Base-by-base conservation (phyloP, 305 asterid genomes). In the Fraxinus albicans region DNA sequence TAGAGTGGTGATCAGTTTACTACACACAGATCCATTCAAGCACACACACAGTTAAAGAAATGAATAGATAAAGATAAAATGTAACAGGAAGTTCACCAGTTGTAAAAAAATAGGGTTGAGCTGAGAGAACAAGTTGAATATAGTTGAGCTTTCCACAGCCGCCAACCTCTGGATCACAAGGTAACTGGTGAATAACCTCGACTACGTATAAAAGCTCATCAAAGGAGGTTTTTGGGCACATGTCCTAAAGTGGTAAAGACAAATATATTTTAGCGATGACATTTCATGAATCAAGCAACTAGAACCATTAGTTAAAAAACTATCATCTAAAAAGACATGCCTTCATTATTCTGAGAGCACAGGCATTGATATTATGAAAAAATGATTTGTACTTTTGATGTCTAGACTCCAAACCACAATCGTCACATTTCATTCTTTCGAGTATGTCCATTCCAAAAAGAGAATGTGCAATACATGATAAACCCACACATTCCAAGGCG, bases 261-360 rank as follows among this genome's bases (percentile, higher is more conserved):
- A 74, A 65, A 79, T 65, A 38, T 44, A 13, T 60, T 67, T 33
- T 31, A 76, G 86, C 50, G 67, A 65, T 36, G 36, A 34, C n/a
- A 79, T 53, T 79, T 60, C n/a, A 77, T 50, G 74, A 77, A 34
- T 47, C 79, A 77, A 78, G 19, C 82, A 76, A 53, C 77, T 69
- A 38, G 47, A 58, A 78, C 73, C 9, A 25, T 73, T 69, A 50
- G 42, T n/a, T 47, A n/a, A 79, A 73, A 76, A 53, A 76, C 60
- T 82, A 73, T 15, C 73, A 34, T 84, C 86, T 31, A 75, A 73
- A 67, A 36, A 78, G 77, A 80, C 92, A 78, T 87, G 82, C 98
- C 98, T 95, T 92, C 97, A 90, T 86, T 76, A 94, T 95, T 79
- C 99, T 92, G 79, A 95, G 88, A 83, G 97, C 95, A 89, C 93